A percentile compares a stretch with the other conserved stretches of the same genome.
These are phyloP conservation scores for Chrysophaeum taylorii DNA, from an alignment of 352 stramenopile genomes.

Conservation along the genomic window DNA sequence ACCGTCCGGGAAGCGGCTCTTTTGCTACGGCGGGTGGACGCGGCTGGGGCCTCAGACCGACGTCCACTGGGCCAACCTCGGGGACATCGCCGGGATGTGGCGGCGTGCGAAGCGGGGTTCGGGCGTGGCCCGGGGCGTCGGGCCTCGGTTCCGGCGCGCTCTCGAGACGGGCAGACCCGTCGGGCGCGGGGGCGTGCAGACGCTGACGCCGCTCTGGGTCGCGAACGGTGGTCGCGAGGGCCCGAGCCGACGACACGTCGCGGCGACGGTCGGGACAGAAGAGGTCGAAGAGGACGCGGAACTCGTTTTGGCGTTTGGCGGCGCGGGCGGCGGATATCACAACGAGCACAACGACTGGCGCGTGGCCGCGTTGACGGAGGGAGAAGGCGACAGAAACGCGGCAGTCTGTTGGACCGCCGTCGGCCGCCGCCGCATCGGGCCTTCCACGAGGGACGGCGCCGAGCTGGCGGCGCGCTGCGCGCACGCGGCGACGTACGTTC, in stretches of 20 bases:
- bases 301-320: not conserved
- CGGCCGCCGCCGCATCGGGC: not conserved
- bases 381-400: not conserved
- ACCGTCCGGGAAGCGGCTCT: not conserved
- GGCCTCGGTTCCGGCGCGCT: not conserved
- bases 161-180: not conserved
- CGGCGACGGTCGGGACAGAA: not conserved
- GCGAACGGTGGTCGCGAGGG: not conserved
- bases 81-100: no score
- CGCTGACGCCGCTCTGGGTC: not conserved
- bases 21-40: not conserved
- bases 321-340: not conserved
- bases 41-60: not conserved
- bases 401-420: not conserved
- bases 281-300: not conserved
- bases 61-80: no score
- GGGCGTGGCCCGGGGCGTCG: not conserved
- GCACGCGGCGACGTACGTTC: not conserved
- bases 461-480: not conserved
- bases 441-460: not conserved
- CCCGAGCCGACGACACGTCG: not conserved
- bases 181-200: not conserved
- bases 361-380: not conserved
- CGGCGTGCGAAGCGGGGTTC: no score
- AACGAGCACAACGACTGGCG: constrained; percentile 1